Evolutionary conservation across 352 stramenopile genomes (phyloP).

Genomic region (Globisporangium acanthophoron): DNA sequence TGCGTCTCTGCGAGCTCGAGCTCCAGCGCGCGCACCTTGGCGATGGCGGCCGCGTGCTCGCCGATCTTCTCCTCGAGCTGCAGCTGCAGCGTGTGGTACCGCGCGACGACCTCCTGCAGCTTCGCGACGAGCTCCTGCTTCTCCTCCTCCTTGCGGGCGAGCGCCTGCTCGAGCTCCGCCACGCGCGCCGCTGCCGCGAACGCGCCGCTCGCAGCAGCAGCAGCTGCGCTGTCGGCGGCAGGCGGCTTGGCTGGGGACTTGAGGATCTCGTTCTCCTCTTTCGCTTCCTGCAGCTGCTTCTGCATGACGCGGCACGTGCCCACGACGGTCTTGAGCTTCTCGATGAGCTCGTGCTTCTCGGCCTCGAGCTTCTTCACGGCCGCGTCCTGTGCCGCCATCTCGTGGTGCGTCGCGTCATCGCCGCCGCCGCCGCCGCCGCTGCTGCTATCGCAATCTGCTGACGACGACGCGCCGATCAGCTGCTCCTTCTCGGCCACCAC

Average conservation of each 20-base stretch:
- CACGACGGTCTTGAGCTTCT: slow-evolving; percentile 74
- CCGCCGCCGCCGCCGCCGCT: neutral
- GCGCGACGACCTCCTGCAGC: slow-evolving; percentile 40
- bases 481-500: slow-evolving; percentile 24
- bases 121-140: slow-evolving; percentile 41
- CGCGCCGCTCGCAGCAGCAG: neutral
- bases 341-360: slow-evolving; percentile 70
- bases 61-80: slow-evolving; percentile 44
- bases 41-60: slow-evolving; percentile 36
- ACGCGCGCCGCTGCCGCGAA: slow-evolving; percentile 21
- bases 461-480: neutral
- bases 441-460: neutral
- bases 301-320: slow-evolving; percentile 62
- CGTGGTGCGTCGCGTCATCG: slow-evolving; percentile 4
- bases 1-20: slow-evolving; percentile 24
- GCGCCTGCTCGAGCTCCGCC: slow-evolving; percentile 25
- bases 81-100: slow-evolving; percentile 45
- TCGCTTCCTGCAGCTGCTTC: slow-evolving; percentile 61
- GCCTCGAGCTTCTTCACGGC: slow-evolving; percentile 45
- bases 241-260: slow-evolving; percentile 27
- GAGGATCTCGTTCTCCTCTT: slow-evolving; percentile 46
- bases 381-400: slow-evolving; percentile 17
- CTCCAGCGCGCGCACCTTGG: slow-evolving; percentile 52
- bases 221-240: neutral
- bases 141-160: slow-evolving; percentile 38